Evolutionary conservation across 2,329 filamentous ascomycete species (phyloP), one percentile per base, ranked within the genome.

Genomic region (Cercospora beticola): DNA sequence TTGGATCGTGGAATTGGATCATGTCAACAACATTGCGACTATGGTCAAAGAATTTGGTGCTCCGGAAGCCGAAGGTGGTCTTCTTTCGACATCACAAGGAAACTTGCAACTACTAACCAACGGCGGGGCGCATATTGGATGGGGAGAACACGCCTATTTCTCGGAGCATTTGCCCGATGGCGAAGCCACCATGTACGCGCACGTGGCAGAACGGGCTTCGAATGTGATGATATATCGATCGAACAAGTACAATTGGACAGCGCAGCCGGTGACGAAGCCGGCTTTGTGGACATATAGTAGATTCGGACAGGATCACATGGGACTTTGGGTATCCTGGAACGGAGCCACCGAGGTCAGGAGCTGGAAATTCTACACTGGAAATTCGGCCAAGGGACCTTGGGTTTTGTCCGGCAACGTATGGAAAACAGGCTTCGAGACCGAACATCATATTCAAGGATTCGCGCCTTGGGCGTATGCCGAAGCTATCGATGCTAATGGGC

Each of bases 101-200:
- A 84, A 82, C 68, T 83, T 85, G 33, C 87, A 89, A 70, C 73
- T 86, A 5, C 80, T 89, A 0, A 82, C 84, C 0, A 83, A 83
- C 63, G 84, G 84, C 36, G 85, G 87, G 67, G 82, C 83, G 6
- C 78, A 89, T 52, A 83, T 89, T 36, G 85, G 86, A 70, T 89
- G 86, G 86, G 86, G 87, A 4, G 78, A 82, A 67, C 74, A 78
- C 31, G 74, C 77, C 1, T 78, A 82, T 56, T 80, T 80, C n/a
- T 82, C 81, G 6, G 82, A 84, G 64, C 74, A 85, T 72, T 79
- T 79, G 0, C 72, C 78, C 1, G 81, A 84, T n/a, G 86, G 86
- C 8, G 76, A 81, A 8, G 75, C 83, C 3, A 78, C 88, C 18
- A 87, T 87, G 79, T 84, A 88, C 68, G 81, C 79, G 5, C 84